Evolutionary conservation across 2,329 filamentous ascomycete species (phyloP).

Genomic region (Talaromyces sp.): DNA sequence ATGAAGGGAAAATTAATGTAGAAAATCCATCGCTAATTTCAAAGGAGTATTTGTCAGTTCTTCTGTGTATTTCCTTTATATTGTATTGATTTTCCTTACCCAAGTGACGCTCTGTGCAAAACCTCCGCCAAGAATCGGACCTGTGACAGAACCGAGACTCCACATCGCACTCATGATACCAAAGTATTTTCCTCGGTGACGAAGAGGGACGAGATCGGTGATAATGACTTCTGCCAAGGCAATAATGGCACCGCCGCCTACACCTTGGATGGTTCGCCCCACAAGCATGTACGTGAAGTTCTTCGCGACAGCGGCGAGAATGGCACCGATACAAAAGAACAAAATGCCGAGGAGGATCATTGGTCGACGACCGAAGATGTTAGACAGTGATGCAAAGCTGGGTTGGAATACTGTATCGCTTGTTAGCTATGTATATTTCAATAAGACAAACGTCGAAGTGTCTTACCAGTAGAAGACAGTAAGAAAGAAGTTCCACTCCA

Average conservation of each 20-base stretch:
- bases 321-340: slow-evolving; percentile 50
- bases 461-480: slow-evolving; percentile 35
- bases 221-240: slow-evolving; percentile 47
- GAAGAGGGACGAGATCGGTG: slow-evolving; percentile 49
- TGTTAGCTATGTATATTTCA: background rate
- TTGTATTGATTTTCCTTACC: slow-evolving; percentile 29
- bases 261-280: slow-evolving; percentile 49
- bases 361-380: slow-evolving; percentile 52
- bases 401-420: slow-evolving; percentile 52
- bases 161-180: slow-evolving; percentile 45
- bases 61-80: background rate
- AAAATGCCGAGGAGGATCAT: slow-evolving; percentile 43
- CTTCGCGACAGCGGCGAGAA: slow-evolving; percentile 46
- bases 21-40: slow-evolving; percentile 38
- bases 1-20: slow-evolving; percentile 43
- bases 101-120: slow-evolving; percentile 44
- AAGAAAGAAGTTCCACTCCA: slow-evolving; percentile 57
- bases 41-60: background rate
- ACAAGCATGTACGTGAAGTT: slow-evolving; percentile 51
- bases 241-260: slow-evolving; percentile 51
- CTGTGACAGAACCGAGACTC: slow-evolving; percentile 43
- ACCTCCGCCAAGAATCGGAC: slow-evolving; percentile 47
- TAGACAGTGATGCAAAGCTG: slow-evolving; percentile 50
- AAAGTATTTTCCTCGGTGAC: slow-evolving; percentile 43
- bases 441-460: background rate